phyloP scores from a whole-genome alignment of 768 basidiomycete genomes.

The Tylopilus felleus region DNA sequence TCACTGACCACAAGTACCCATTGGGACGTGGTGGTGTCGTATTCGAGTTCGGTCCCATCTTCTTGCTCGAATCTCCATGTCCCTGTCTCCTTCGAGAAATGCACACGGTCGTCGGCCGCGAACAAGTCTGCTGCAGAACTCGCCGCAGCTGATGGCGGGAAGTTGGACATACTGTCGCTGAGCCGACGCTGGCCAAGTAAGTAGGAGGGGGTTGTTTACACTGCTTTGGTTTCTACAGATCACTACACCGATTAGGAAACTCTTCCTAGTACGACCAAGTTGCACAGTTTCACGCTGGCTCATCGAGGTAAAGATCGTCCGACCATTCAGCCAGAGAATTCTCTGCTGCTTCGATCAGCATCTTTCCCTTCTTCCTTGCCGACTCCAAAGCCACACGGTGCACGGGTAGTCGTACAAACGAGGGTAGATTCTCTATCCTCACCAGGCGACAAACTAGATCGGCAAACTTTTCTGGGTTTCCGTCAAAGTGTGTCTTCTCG shows the following conservation, averaged over 20 bases:
- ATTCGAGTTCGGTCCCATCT: constrained; percentile 89
- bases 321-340: constrained; percentile 19
- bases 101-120: constrained; percentile 75
- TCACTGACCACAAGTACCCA: constrained; percentile 84
- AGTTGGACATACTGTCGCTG: constrained; percentile 22
- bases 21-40: constrained; percentile 64
- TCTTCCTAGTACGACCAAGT: no score
- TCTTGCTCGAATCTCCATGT: constrained; percentile 91
- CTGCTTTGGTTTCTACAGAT: constrained; percentile 34
- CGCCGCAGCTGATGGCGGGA: constrained; percentile 46
- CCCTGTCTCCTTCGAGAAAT: constrained; percentile 68
- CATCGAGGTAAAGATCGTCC: constrained; percentile 16
- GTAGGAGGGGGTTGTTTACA: constrained; percentile 31
- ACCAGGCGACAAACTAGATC: constrained; percentile 17
- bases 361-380: constrained; percentile 19
- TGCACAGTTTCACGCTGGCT: no score
- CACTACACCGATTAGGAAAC: constrained; percentile 10
- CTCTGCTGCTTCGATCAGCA: constrained; percentile 21
- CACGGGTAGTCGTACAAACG: constrained; percentile 22
- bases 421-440: constrained; percentile 14
- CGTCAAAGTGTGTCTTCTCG: constrained; percentile 18
- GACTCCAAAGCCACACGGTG: constrained; percentile 23
- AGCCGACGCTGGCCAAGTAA: constrained; percentile 1
- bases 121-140: constrained; percentile 61
- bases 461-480: constrained; percentile 25